Evolutionary conservation across 2,329 filamentous ascomycete genomes (phyloP).

Genomic region (Cryphonectria parasitica): DNA sequence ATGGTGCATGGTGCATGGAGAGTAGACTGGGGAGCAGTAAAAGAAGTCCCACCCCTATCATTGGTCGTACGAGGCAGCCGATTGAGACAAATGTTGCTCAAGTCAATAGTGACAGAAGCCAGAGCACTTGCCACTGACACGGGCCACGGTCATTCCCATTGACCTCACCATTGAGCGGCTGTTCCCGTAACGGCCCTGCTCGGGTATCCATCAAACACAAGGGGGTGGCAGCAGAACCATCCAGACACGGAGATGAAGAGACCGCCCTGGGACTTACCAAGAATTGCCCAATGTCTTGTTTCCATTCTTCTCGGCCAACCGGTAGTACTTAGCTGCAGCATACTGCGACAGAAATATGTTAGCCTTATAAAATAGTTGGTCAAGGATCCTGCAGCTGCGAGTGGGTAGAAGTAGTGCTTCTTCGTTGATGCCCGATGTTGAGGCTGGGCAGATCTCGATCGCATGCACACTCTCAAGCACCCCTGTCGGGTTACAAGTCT

Average conservation of each 20-base stretch:
- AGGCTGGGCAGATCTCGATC: conserved; percentile 3
- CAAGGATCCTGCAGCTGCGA: conserved; percentile 12
- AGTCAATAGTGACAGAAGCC: background rate
- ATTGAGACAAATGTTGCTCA: background rate
- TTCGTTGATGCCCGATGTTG: conserved; percentile 46
- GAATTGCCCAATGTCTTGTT: conserved; percentile 91
- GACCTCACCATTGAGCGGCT: background rate
- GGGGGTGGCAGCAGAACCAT: conserved; percentile 12
- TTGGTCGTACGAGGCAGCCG: conserved; percentile 1
- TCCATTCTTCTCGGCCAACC: conserved; percentile 85
- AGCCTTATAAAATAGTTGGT: conserved; percentile 52
- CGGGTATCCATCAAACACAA: conserved; percentile 8
- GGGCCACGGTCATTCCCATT: conserved; percentile 6
- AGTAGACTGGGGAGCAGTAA: background rate
- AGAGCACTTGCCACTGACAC: conserved; percentile 9
- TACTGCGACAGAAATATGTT: conserved; percentile 58
- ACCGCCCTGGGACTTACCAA: conserved; percentile 68
- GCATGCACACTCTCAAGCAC: background rate
- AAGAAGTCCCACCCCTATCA: conserved; percentile 7
- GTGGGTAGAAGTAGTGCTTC: conserved; percentile 20
- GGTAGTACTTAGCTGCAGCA: conserved; percentile 85
- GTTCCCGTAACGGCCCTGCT: background rate
- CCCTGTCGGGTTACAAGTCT: background rate
- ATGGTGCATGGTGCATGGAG: background rate
- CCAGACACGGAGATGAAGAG: conserved; percentile 27